phyloP scores from a whole-genome alignment of 2,329 filamentous ascomycete genomes.

The Aspergillus pseudoterreus region DNA sequence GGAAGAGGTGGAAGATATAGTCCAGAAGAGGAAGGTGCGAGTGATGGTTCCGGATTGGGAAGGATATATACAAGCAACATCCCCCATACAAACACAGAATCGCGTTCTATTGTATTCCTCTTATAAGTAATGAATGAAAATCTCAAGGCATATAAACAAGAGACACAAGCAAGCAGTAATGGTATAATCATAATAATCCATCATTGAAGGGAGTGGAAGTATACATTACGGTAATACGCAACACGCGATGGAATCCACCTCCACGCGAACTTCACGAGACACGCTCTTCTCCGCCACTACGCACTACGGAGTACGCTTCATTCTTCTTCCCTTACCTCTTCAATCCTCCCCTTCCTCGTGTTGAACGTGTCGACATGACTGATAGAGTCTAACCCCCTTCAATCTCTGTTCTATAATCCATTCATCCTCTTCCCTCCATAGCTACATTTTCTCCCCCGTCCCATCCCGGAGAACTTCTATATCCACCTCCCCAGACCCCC shows the following conservation, averaged over 20 bases:
- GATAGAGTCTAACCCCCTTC: no score
- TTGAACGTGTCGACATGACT: no score
- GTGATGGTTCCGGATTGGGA: no score
- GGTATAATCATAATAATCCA: no score
- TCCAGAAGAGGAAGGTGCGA: no score
- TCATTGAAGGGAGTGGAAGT: background rate
- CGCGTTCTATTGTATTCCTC: no score
- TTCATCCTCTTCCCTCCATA: no score
- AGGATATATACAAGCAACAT: no score
- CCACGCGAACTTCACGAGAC: background rate
- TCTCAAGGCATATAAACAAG: background rate
- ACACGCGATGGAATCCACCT: conserved; percentile 2
- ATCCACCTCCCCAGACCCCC: background rate
- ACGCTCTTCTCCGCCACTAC: background rate
- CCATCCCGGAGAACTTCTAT: background rate
- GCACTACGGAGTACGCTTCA: background rate
- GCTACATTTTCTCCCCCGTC: background rate
- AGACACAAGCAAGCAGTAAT: background rate
- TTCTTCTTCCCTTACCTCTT: background rate
- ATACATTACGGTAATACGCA: background rate
- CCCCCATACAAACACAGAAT: no score
- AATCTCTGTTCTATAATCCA: no score
- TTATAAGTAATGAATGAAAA: no score
- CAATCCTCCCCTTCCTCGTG: background rate
- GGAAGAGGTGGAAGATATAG: no score